Conservation (phyloP, 176 grass and related monocot genomes). For the Guadua angustifolia region DNA sequence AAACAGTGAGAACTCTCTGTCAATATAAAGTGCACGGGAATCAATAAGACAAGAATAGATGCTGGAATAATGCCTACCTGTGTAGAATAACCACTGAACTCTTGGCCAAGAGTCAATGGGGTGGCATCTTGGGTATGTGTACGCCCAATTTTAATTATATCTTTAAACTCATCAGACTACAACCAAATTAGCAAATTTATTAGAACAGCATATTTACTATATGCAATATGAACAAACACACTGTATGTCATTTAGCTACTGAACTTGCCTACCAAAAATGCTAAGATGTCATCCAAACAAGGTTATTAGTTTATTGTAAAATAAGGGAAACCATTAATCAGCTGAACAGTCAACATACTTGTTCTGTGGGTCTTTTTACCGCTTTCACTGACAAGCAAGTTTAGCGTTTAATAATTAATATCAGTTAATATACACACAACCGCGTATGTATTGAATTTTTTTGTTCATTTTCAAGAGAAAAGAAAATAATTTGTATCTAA, state of each 20-base stretch:
- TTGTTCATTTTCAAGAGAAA: slow-evolving; percentile 4
- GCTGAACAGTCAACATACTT: slow-evolving; percentile 14
- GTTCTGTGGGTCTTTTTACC: not conserved
- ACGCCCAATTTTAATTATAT: slow-evolving; percentile 93
- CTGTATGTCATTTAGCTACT: not conserved
- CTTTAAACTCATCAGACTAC: slow-evolving; percentile 92
- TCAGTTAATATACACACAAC: not conserved
- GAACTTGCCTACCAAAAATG: not conserved
- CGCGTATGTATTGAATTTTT: not conserved
- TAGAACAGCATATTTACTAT: not conserved
- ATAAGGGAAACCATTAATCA: slow-evolving; percentile 1
- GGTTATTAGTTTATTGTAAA: slow-evolving; percentile 6
- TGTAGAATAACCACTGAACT: slow-evolving; percentile 93
- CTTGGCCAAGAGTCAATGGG: slow-evolving; percentile 95
- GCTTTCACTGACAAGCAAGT: not conserved
- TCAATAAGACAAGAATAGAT: slow-evolving; percentile 32
- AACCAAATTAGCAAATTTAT: slow-evolving; percentile 29
- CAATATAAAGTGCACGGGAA: slow-evolving; percentile 18
- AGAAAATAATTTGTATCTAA: not conserved
- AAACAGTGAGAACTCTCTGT: slow-evolving; percentile 29
- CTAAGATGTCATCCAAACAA: slow-evolving; percentile 2
- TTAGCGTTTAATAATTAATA: not conserved
- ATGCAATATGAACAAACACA: slow-evolving; percentile 19
- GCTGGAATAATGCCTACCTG: slow-evolving; percentile 62
- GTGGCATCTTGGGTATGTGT: slow-evolving; percentile 99